phyloP scores from a whole-genome alignment of 2,329 filamentous ascomycete species.

The Aaosphaeria pasadenensis region DNA sequence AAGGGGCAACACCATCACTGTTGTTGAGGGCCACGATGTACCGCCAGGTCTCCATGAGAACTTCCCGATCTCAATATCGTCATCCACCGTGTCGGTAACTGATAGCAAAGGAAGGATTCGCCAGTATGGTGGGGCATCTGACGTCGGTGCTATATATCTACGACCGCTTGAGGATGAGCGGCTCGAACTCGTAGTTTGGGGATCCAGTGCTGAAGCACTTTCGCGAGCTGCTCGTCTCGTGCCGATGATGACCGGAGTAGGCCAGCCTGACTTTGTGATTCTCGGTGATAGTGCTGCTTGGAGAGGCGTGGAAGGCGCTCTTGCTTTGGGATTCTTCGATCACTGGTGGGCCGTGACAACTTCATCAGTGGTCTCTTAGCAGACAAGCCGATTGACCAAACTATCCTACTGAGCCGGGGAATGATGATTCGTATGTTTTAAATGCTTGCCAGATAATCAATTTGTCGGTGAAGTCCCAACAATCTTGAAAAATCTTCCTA shows the following conservation, averaged over 20 bases:
- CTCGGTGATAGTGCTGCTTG: slow-evolving; percentile 46
- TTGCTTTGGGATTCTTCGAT: slow-evolving; percentile 57
- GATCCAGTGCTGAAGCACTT: slow-evolving; percentile 46
- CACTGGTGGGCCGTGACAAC: slow-evolving; percentile 50
- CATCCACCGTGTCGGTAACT: slow-evolving; percentile 14
- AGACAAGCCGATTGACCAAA: background rate
- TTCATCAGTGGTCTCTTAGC: slow-evolving; percentile 42
- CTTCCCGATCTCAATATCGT: slow-evolving; percentile 29
- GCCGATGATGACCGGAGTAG: slow-evolving; percentile 55
- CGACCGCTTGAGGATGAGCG: slow-evolving; percentile 46
- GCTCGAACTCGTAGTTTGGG: slow-evolving; percentile 58
- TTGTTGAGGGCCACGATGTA: slow-evolving; percentile 27
- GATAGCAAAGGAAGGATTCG: slow-evolving; percentile 18
- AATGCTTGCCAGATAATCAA: too few species aligned
- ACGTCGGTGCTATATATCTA: slow-evolving; percentile 52
- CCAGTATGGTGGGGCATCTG: slow-evolving; percentile 28
- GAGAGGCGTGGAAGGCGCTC: slow-evolving; percentile 51
- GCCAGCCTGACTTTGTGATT: slow-evolving; percentile 58
- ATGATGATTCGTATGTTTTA: too few species aligned
- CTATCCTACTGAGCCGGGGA: too few species aligned
- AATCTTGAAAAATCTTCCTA: too few species aligned
- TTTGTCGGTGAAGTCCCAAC: too few species aligned
- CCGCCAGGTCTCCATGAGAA: slow-evolving; percentile 11
- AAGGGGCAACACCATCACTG: slow-evolving; percentile 47
- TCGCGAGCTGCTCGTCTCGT: slow-evolving; percentile 51